phyloP scores from a whole-genome alignment of 331 rosid species.

The Malus hybrid region DNA sequence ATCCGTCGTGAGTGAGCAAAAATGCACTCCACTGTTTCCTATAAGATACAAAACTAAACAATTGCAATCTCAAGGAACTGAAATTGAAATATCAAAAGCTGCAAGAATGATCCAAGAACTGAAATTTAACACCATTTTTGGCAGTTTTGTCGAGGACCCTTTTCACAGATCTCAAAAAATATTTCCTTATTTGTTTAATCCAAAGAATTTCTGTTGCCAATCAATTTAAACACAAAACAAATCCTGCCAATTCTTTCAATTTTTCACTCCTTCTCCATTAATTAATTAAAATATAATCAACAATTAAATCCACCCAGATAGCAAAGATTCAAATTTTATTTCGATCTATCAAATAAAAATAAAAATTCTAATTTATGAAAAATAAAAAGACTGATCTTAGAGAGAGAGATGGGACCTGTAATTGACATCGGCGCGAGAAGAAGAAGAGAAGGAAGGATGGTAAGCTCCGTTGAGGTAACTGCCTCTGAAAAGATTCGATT shows the following conservation, averaged over 20 bases:
- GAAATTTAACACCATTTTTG: background rate
- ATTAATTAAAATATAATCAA: background rate
- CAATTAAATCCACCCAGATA: background rate
- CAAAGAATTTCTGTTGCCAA: background rate
- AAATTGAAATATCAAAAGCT: background rate
- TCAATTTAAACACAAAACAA: background rate
- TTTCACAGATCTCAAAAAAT: background rate
- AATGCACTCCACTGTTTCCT: background rate
- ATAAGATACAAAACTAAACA: background rate
- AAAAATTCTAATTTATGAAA: background rate
- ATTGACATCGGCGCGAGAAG: slow-evolving; percentile 61
- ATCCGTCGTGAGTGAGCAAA: no score
- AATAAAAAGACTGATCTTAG: background rate
- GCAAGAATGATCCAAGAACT: background rate
- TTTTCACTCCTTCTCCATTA: background rate
- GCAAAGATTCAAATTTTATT: background rate
- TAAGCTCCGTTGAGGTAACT: slow-evolving; percentile 26
- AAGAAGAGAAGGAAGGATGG: slow-evolving; percentile 25
- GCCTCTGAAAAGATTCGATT: slow-evolving; percentile 26
- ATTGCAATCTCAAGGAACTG: background rate
- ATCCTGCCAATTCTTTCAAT: background rate
- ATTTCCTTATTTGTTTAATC: background rate
- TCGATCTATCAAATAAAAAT: background rate
- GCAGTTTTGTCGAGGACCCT: background rate
- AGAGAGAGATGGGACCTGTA: slow-evolving; percentile 56